Evolutionary conservation across 2,329 filamentous ascomycete genomes (phyloP).

Genomic region (Alternaria sp.): DNA sequence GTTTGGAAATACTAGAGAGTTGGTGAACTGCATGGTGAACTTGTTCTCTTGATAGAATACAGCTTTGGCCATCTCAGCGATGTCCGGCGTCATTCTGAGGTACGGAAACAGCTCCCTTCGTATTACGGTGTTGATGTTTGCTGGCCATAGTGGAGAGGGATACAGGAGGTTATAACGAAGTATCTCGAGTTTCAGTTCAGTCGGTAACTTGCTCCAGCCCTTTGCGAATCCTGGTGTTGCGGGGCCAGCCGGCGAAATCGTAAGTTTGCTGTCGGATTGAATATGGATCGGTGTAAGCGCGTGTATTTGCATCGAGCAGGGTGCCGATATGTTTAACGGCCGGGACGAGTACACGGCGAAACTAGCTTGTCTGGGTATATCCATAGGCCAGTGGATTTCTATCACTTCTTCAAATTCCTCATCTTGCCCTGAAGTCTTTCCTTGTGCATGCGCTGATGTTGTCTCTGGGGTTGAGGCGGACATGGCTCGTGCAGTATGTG

Average conservation of each 20-base stretch:
- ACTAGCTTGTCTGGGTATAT: background rate
- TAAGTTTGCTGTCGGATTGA: background rate
- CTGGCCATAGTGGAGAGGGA: background rate
- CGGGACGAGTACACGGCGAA: background rate
- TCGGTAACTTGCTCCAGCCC: background rate
- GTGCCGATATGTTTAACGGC: background rate
- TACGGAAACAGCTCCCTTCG: background rate
- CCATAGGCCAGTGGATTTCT: background rate
- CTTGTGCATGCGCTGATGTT: background rate
- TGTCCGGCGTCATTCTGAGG: background rate
- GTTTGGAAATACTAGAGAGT: background rate
- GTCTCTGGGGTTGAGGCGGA: background rate
- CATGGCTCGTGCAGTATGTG: background rate
- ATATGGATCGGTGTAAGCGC: background rate
- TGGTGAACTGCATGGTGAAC: background rate
- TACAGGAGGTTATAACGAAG: background rate
- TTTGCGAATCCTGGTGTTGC: background rate
- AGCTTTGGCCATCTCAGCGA: background rate
- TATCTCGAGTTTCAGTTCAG: slow-evolving; percentile 1
- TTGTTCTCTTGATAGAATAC: background rate
- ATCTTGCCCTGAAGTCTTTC: background rate
- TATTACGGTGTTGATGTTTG: background rate
- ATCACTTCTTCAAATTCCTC: background rate
- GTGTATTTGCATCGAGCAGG: background rate
- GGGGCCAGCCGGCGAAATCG: background rate